Conservation (phyloP, 805 yeast genomes). For the Candida wancherniae region DNA sequence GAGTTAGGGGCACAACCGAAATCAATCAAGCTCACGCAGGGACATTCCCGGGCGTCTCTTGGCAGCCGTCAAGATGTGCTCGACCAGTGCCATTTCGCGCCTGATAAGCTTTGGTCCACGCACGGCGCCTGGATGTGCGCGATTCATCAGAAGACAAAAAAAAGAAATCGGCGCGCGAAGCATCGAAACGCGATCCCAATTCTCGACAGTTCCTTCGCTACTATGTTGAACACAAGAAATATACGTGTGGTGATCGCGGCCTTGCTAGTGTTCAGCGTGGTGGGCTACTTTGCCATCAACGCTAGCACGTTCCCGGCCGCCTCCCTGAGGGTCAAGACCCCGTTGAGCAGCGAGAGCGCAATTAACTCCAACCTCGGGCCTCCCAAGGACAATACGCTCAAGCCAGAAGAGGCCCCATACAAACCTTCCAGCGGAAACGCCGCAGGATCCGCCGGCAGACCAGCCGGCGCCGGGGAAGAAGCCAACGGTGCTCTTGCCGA, state of each 20-base stretch:
- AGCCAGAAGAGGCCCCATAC: constrained; percentile 35
- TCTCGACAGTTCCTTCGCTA: constrained; percentile 1
- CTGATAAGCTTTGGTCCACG: too few species aligned
- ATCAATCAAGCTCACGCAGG: too few species aligned
- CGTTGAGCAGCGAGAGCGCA: constrained; percentile 10
- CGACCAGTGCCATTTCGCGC: too few species aligned
- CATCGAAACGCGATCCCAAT: constrained; percentile 1
- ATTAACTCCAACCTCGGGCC: constrained; percentile 21
- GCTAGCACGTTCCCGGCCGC: constrained; percentile 32
- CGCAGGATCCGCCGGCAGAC: neutral
- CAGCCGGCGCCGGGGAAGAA: neutral
- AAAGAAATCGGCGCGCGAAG: too few species aligned
- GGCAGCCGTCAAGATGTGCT: too few species aligned
- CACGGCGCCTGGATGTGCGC: too few species aligned
- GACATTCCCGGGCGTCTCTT: too few species aligned
- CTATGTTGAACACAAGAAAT: constrained; percentile 42
- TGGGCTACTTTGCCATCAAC: constrained; percentile 46
- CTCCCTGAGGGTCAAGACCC: constrained; percentile 25
- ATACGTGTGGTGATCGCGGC: constrained; percentile 50
- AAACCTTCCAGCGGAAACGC: constrained; percentile 10
- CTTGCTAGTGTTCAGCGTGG: constrained; percentile 45
- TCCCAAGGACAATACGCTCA: constrained; percentile 31
- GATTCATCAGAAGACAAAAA: too few species aligned
- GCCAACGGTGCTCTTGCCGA: too few species aligned
- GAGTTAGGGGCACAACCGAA: too few species aligned